Evolutionary conservation across 1,284 basidiomycete species (phyloP), one percentile per base, ranked within the genome.

Genomic region (Somion occarium): DNA sequence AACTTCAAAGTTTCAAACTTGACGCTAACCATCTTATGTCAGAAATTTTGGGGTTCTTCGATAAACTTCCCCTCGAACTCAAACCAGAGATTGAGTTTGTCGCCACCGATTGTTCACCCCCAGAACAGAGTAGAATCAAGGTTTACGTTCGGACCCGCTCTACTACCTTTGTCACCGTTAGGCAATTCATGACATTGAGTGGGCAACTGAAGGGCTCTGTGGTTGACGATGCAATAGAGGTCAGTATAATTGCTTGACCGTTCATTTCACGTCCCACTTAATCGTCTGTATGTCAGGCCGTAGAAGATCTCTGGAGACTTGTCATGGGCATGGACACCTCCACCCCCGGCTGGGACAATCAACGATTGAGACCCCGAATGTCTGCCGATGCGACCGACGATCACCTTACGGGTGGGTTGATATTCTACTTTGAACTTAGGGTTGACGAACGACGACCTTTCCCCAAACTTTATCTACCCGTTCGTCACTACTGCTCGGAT

Each of bases 401-500:
- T 19, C 46, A 48, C 22, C n/a, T 48, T n/a, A 38, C 46, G 5
- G 34, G 25, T n/a, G 46, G 46, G 13, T 23, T 48, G 11, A 9
- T 38, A 12, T 15, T 48, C 25, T 48, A 48, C 46, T 38, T n/a
- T 26, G 46, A 38, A 27, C 27, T 48, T 11, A 48, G 38, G 22
- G 19, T 26, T 23, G 46, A 27, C 4, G 13, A 38, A 4, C 25
- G 11, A 15, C 34, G 13, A 12, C 34, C 27, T 7, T 48, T 48
- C 46, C 46, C 27, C 5, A 48, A 48, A 22, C 30, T 34, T 15
- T 48, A 48, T 26, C 30, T 48, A 15, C 44, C 46, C 20, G 46
- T 48, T 20, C 46, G 46, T n/a, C 46, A 48, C 27, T 48, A 48
- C 46, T 48, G 46, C 22, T 18, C 25, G 23, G 30, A 48, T 23